Percentiles rank a stretch among this genome's conserved stretches.
These are phyloP conservation scores for Myxozyma kluyveri DNA, from an alignment of 805 yeast species.

Conservation along the genomic window DNA sequence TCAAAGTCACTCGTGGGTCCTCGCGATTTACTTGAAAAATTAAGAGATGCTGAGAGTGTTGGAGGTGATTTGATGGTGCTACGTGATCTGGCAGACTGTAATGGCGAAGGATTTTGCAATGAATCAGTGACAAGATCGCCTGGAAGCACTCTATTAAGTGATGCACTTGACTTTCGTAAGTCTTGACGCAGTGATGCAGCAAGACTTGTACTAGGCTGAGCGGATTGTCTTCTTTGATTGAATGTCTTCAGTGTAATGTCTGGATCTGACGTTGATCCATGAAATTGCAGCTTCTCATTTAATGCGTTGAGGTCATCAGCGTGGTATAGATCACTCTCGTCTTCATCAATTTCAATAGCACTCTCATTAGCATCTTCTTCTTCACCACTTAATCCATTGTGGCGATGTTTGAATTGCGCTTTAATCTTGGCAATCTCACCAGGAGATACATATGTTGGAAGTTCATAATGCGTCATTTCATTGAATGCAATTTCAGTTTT, in stretches of 20 bases:
- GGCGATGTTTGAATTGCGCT: slow-evolving; percentile 19
- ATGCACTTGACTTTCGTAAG: not conserved
- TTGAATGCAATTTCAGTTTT: slow-evolving; percentile 68
- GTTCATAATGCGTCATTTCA: slow-evolving; percentile 43
- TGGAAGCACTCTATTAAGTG: not conserved
- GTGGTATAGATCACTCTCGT: not conserved
- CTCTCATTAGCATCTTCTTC: not conserved
- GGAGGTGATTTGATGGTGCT: not conserved
- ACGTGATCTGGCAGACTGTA: no score
- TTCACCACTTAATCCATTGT: not conserved
- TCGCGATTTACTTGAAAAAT: not conserved
- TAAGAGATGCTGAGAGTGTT: not conserved
- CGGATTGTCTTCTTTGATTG: not conserved
- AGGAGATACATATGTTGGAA: slow-evolving; percentile 66
- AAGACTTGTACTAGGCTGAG: not conserved
- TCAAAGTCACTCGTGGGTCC: no score
- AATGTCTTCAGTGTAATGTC: no score
- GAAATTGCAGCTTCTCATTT: not conserved
- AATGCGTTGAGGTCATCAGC: not conserved
- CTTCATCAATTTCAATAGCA: not conserved
- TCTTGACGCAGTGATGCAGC: not conserved
- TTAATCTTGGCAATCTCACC: slow-evolving; percentile 50
- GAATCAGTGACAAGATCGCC: no score
- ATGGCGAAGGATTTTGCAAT: no score
- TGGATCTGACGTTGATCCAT: no score